Evolutionary conservation across 805 yeast species (phyloP), one percentile per base, ranked within the genome.

Genomic region (Starmerella sp.): DNA sequence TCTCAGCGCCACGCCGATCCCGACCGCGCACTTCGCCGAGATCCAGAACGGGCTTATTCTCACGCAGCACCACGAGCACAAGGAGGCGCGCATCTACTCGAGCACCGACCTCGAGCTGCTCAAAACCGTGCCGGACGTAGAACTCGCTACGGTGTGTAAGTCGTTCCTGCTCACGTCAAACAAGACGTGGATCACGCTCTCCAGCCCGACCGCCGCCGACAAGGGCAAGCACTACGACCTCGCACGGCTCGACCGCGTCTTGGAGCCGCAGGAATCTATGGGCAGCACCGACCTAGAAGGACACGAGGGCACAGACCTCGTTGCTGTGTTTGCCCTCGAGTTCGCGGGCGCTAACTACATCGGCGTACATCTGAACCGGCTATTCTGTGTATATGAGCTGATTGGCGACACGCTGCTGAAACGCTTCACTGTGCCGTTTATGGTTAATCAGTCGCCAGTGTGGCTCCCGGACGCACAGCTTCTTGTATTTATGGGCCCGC

Each of bases 291-390:
- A 22, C 22, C 3, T 3, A 22, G 17, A n/a, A 5, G 6, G 28
- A 8, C 9, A 49, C 15, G 50, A 43, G 35, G 51, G 14, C 6
- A 8, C 6, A 3, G 44, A 47, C 37, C 28, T 43, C 1, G 17
- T 43, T n/a, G 43, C 54, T 11, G 5, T 57, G 10, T 54, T 38
- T 38, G 56, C 56, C 6, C 28, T 61, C 38, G 31, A 37, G 6
- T 53, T 45, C 35, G 13, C 31, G 14, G 47, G 22, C n/a, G 74
- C 88, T 4, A 49, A 45, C n/a, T 59, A 52, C 48, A 32, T 60
- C 1, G 63, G 63, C 29, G 15, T 62, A 1, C 56, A 59, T 22
- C 28, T 49, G 10, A 60, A 53, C 50, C 59, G 59, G 31, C 5
- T 57, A 3, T 48, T 61, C 30, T 55, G 55, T 1, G 46, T 62